Conservation (phyloP, 2,329 filamentous ascomycete genomes). For the Aspergillus tubingensis region DNA sequence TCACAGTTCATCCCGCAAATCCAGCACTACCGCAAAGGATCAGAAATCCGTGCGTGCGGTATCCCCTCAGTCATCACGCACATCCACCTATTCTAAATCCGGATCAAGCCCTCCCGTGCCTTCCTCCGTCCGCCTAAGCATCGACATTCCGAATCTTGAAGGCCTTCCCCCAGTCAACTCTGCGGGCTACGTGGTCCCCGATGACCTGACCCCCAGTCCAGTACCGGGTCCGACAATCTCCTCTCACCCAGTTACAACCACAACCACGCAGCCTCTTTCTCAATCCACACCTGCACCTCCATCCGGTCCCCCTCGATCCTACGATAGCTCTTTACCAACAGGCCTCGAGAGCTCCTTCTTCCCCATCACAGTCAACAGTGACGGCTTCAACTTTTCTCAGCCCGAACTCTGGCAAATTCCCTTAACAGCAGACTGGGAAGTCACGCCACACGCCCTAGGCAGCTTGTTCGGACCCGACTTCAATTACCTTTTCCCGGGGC, state of each 20-base stretch:
- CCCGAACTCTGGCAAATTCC: conserved; percentile 84
- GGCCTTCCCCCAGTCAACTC: conserved; percentile 36
- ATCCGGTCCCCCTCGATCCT: neutral
- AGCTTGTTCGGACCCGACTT: conserved; percentile 23
- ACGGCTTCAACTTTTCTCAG: conserved; percentile 19
- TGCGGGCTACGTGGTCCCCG: conserved; percentile 35
- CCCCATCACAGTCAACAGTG: conserved; percentile 9
- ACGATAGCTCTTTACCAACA: neutral
- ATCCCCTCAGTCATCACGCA: conserved; percentile 20
- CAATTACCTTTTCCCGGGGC: conserved; percentile 6
- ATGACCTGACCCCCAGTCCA: conserved; percentile 22
- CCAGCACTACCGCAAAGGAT: neutral
- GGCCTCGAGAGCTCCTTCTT: neutral
- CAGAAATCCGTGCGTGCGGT: neutral
- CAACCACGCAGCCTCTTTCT: conserved; percentile 3
- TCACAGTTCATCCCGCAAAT: conserved; percentile 21
- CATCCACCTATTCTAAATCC: conserved; percentile 4
- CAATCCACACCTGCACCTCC: neutral
- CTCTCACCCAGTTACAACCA: neutral
- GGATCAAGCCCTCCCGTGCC: conserved; percentile 14
- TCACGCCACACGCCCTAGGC: conserved; percentile 28
- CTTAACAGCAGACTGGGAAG: conserved; percentile 84
- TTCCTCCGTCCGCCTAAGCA: conserved; percentile 3
- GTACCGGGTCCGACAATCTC: neutral
- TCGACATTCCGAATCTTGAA: conserved; percentile 31